Evolutionary conservation across 768 basidiomycete genomes (phyloP).

Genomic region (Sporobolomyces pararoseus): DNA sequence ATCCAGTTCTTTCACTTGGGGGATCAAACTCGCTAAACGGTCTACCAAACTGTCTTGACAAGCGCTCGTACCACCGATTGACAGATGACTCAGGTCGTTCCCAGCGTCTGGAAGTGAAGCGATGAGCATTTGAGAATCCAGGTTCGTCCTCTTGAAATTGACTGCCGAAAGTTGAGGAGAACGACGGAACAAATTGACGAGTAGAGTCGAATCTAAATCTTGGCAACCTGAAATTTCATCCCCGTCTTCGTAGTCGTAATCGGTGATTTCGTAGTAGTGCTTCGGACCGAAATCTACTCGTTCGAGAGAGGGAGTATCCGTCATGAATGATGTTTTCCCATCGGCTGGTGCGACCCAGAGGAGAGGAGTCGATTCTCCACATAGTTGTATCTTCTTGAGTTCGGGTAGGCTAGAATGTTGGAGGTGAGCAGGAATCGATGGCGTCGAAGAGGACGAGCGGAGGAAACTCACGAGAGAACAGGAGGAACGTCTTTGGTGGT

Average conservation of each 20-base stretch:
- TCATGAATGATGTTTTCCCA: constrained; percentile 4
- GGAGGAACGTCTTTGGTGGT: constrained; percentile 16
- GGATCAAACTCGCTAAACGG: constrained; percentile 3
- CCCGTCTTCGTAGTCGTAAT: constrained; percentile 1
- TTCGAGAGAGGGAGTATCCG: constrained; percentile 4
- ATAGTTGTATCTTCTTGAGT: constrained; percentile 8
- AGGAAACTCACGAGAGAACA: constrained; percentile 9
- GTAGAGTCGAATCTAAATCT: neutral
- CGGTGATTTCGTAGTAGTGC: neutral
- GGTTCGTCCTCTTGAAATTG: constrained; percentile 1
- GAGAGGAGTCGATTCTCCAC: constrained; percentile 3
- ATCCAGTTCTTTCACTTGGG: constrained; percentile 25
- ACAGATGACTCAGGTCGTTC: neutral
- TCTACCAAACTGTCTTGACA: constrained; percentile 12
- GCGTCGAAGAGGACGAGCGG: no score
- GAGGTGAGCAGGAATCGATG: no score
- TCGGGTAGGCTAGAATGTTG: neutral
- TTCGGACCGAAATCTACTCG: neutral
- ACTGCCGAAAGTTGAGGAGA: neutral
- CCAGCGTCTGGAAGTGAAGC: neutral
- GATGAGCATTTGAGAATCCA: constrained; percentile 4
- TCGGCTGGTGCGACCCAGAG: constrained; percentile 18
- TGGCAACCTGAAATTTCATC: neutral
- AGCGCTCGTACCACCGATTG: constrained; percentile 12
- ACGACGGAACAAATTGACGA: constrained; percentile 29